Base-by-base conservation (phyloP, 2,329 filamentous ascomycete species). In the Stagonosporopsis tanaceti region DNA sequence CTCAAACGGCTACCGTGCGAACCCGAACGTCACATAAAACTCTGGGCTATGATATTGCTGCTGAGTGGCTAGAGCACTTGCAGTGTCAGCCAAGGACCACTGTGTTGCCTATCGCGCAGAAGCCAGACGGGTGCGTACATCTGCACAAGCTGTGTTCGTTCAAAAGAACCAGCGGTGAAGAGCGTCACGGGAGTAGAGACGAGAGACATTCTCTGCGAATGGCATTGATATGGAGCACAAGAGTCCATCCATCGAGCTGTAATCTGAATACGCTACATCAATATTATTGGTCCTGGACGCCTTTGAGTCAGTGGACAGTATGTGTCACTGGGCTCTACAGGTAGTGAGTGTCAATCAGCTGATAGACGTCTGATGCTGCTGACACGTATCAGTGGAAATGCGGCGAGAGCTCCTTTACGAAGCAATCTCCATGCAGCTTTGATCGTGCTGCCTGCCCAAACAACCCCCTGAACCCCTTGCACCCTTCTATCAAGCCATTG, bases 371-470 rank as follows among this genome's bases (percentile, higher is more conserved):
- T 34, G 28, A 39, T 11, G 32, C 48, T 46, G 35, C 50, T 65
- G 34, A 64, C 28, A 35, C 5, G 28, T 30, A 4, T 30, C 38
- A 72, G 69, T 70, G 66, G 69, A 46, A 61, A 32, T 69, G 66
- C 38, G 68, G 67, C 24, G 68, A 70, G 22, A 70, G 64, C 53
- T 65, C 62, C 54, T 71, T 68, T 56, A 72, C 66, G 30, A 71
- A 70, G 50, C 64, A 59, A 38, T 71, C 64, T 1, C 63, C 63
- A 0, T 71, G 69, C 56, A 66, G 63, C 48, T 67, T 65, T 54
- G 68, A 70, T 45, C 65, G 66, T 15, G 69, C 66, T 9, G 57
- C 52, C 14, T 50, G 64, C 28, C 60, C 62, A 5, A 53, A 56
- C 34, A 63, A 51, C 48, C 51, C 62, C 9, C 57, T 69, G n/a